These are phyloP conservation scores for Fusarium mundagurra DNA, from an alignment of 2,329 filamentous ascomycete species.

Conservation along the genomic window DNA sequence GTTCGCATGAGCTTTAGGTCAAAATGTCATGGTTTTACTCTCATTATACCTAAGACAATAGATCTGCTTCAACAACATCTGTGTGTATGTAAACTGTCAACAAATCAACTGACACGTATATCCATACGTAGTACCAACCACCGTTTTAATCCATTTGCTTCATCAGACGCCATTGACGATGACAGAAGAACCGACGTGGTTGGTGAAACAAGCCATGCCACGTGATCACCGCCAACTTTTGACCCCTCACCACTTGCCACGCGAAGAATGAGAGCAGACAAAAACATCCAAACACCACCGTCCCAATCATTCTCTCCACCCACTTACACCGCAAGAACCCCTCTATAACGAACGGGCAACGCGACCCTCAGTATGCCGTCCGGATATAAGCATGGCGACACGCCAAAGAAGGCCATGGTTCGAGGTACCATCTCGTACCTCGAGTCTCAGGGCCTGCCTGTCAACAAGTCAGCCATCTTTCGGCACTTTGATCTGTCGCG, in stretches of 20 bases:
- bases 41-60: too few relatives aligned
- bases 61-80: too few relatives aligned
- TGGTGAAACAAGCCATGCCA: constrained; percentile 18
- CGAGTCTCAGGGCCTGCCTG: constrained; percentile 50
- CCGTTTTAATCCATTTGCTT: background rate
- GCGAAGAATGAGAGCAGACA: constrained; percentile 40
- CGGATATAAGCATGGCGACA: constrained; percentile 52
- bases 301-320: constrained; percentile 40
- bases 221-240: constrained; percentile 38
- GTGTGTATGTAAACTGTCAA: background rate
- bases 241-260: constrained; percentile 27
- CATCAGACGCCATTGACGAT: background rate
- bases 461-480: constrained; percentile 54
- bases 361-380: constrained; percentile 39
- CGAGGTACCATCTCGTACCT: constrained; percentile 53
- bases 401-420: constrained; percentile 52
- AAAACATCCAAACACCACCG: constrained; percentile 48
- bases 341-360: constrained; percentile 10
- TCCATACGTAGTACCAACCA: background rate
- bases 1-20: background rate
- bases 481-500: constrained; percentile 52
- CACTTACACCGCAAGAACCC: constrained; percentile 29
- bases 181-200: background rate
- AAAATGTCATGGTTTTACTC: accelerated
- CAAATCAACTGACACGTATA: background rate